These are phyloP conservation scores for Cladorrhinum sp. DNA, from an alignment of 2,329 filamentous ascomycete genomes.

Conservation along the genomic window DNA sequence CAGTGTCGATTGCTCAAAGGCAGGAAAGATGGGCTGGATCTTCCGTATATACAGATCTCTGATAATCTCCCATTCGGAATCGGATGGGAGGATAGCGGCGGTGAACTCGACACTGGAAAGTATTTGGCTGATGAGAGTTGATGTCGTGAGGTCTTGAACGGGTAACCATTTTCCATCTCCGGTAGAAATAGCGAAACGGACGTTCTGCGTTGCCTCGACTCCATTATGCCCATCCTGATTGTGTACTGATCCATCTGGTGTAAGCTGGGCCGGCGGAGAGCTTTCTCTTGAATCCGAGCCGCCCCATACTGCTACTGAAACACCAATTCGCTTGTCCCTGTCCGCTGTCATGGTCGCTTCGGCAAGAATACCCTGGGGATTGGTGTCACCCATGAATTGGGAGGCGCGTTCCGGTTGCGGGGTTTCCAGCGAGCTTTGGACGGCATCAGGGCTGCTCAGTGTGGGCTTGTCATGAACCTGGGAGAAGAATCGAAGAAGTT, in stretches of 20 bases:
- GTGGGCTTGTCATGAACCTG: slow-evolving; percentile 18
- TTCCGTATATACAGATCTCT: slow-evolving; percentile 22
- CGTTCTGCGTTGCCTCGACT: not conserved
- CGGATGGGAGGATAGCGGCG: slow-evolving; percentile 20
- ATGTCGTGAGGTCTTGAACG: slow-evolving; percentile 16
- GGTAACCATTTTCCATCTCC: slow-evolving; percentile 16
- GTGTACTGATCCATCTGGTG: not conserved
- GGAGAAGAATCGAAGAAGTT: slow-evolving; percentile 25
- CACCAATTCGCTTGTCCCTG: not conserved
- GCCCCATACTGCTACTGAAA: slow-evolving; percentile 1
- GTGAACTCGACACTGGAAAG: slow-evolving; percentile 18
- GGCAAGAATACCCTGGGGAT: slow-evolving; percentile 33
- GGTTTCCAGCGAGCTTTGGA: slow-evolving; percentile 26
- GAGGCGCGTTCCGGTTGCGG: slow-evolving; percentile 24
- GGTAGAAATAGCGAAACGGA: slow-evolving; percentile 12
- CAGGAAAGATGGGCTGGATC: slow-evolving; percentile 28
- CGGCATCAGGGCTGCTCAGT: slow-evolving; percentile 6
- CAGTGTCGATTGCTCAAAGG: slow-evolving; percentile 21
- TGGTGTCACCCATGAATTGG: slow-evolving; percentile 36
- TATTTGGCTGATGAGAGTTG: slow-evolving; percentile 15
- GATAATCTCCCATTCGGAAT: slow-evolving; percentile 19
- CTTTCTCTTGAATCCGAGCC: not conserved
- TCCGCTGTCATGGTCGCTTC: slow-evolving; percentile 24
- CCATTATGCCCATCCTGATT: not conserved
- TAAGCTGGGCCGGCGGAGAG: not conserved